phyloP scores from a whole-genome alignment of 108 stramenopile species.

The Pseudonitzschia pungens region DNA sequence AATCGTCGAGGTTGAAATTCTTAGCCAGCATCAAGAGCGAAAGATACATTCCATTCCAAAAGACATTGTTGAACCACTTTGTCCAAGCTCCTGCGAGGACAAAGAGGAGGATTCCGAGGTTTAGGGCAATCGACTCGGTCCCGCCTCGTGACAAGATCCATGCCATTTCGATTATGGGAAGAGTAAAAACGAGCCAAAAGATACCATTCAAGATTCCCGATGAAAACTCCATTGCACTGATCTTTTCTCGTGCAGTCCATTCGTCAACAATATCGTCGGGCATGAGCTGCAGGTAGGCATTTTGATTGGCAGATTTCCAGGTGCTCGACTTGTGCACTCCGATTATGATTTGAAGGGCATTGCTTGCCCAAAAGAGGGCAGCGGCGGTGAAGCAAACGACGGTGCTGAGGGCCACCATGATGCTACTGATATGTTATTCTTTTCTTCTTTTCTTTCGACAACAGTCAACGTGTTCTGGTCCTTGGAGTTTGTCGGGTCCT shows the following conservation, averaged over 20 bases:
- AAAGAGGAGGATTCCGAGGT: conserved; percentile 52
- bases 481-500: not conserved
- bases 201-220: conserved; percentile 41
- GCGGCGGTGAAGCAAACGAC: not conserved
- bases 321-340: not conserved
- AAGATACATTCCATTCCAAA: conserved; percentile 50
- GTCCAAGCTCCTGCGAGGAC: conserved; percentile 55
- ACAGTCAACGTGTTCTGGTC: too few species aligned
- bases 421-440: not conserved
- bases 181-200: conserved; percentile 61
- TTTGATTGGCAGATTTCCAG: not conserved
- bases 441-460: not conserved
- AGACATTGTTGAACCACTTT: conserved; percentile 55
- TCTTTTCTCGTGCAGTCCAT: conserved; percentile 37
- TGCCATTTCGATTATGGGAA: conserved; percentile 64
- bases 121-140: conserved; percentile 40
- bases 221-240: conserved; percentile 10
- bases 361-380: conserved; percentile 6
- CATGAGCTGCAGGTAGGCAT: conserved; percentile 43
- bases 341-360: conserved; percentile 4
- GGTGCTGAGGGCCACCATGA: not conserved
- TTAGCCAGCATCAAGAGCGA: conserved; percentile 41
- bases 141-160: conserved; percentile 62
- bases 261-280: conserved; percentile 46
- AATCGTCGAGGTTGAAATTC: conserved; percentile 61